These are phyloP conservation scores for Cutaneotrichosporon dermatis DNA, from an alignment of 1,284 basidiomycete species.

Conservation along the genomic window DNA sequence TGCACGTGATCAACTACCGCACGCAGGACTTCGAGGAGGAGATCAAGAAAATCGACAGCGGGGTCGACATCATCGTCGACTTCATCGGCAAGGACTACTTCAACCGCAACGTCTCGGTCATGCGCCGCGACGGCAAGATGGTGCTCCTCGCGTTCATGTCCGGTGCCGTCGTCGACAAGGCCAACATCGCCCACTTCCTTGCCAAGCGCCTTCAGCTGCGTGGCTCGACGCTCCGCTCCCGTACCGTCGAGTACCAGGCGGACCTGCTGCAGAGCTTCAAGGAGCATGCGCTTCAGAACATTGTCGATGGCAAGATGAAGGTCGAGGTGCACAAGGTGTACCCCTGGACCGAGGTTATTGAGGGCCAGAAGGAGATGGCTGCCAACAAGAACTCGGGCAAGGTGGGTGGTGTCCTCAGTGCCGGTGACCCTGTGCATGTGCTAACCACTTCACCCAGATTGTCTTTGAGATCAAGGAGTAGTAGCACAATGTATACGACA, in stretches of 20 bases:
- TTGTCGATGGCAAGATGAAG: conserved; percentile 63
- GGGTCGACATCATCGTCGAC: conserved; percentile 71
- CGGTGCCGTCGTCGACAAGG: conserved; percentile 63
- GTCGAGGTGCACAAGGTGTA: conserved; percentile 76
- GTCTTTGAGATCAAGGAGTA: conserved; percentile 19
- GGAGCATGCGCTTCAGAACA: conserved; percentile 56
- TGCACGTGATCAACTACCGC: conserved; percentile 79
- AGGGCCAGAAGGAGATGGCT: conserved; percentile 83
- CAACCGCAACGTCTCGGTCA: conserved; percentile 69
- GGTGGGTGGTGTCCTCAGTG: conserved; percentile 35
- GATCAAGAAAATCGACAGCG: conserved; percentile 44
- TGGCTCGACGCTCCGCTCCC: conserved; percentile 79
- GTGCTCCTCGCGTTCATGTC: conserved; percentile 46
- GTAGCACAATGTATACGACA: not conserved
- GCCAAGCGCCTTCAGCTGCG: conserved; percentile 84
- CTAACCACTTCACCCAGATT: conserved; percentile 10
- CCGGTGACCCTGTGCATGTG: not conserved
- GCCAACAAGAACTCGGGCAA: conserved; percentile 67
- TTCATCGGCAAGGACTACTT: conserved; percentile 70
- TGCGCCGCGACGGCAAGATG: conserved; percentile 76
- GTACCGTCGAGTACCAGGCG: conserved; percentile 71
- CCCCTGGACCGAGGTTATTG: conserved; percentile 74
- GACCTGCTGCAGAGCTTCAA: conserved; percentile 67
- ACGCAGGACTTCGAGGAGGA: conserved; percentile 58
- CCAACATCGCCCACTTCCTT: conserved; percentile 60